Conservation (phyloP, 495 filamentous ascomycete genomes). For the Talaromyces liani region DNA sequence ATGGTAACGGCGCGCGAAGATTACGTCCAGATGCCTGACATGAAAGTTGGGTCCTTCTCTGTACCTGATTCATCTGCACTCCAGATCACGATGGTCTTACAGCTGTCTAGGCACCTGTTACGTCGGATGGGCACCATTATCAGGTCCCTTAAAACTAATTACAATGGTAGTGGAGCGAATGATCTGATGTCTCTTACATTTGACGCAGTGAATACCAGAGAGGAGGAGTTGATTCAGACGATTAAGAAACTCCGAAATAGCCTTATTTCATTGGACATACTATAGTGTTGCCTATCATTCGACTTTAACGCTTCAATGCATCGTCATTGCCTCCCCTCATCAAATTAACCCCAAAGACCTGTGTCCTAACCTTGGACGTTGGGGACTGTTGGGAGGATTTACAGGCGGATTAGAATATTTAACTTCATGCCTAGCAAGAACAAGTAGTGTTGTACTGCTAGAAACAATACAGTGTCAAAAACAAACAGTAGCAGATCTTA, state of each 20-base stretch:
- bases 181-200: slow-evolving; percentile 4
- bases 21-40: slow-evolving; percentile 9
- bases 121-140: slow-evolving; percentile 9
- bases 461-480: too few relatives aligned
- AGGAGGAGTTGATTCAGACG: slow-evolving; percentile 1
- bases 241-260: slow-evolving; percentile 2
- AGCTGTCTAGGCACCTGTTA: slow-evolving; percentile 9
- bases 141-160: slow-evolving; percentile 6
- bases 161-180: not conserved
- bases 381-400: too few relatives aligned
- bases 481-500: too few relatives aligned
- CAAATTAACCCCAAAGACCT: too few relatives aligned
- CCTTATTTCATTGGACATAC: slow-evolving; percentile 1
- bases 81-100: slow-evolving; percentile 8
- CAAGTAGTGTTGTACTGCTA: too few relatives aligned
- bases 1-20: slow-evolving; percentile 10
- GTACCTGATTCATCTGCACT: slow-evolving; percentile 9
- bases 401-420: too few relatives aligned
- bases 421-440: too few relatives aligned
- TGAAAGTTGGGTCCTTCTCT: slow-evolving; percentile 11
- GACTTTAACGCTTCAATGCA: too few relatives aligned
- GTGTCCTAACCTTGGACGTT: too few relatives aligned
- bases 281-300: not conserved
- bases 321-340: too few relatives aligned
- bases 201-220: slow-evolving; percentile 1